Evolutionary conservation across 768 basidiomycete species (phyloP), one percentile per base, ranked within the genome.

Genomic region (Mrakia frigida): DNA sequence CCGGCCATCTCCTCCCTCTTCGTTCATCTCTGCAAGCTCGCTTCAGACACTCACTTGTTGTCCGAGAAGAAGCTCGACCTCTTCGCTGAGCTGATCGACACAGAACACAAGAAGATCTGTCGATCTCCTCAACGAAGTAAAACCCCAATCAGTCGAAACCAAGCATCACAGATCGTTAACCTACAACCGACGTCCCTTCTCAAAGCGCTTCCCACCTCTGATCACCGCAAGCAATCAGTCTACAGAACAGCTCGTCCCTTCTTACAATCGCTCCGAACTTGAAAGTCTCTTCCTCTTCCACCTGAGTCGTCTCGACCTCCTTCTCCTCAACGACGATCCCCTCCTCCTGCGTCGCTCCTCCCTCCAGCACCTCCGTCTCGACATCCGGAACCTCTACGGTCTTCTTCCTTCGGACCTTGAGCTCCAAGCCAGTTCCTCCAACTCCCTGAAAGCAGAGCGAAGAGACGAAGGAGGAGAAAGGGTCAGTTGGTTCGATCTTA

Each of bases 231-330:
- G 73, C 56, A 33, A 78, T 63, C 18, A 78, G 60, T 65, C 77
- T 53, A 25, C 43, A 50, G 67, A 78, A 78, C 35, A 78, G 73
- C 77, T 78, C 77, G 69, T 78, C 77, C 25, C 77, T 53, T 23
- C 77, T 50, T 2, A 74, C 46, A 33, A 78, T 68, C 1, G 53
- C 77, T 28, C 73, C 72, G 33, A 78, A 78, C 53, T 39, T 11
- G 37, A 43, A 78, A 9, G 67, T 37, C 28, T 70, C 77, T n/a
- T 69, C 50, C 31, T 46, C 56, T 5, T 35, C 74, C 37, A 39
- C 65, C 37, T 68, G 63, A 21, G 21, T 31, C 33, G 63, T 65
- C 21, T 31, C 31, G 5, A 33, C 7, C 33, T 65, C 63, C 28
- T 28, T 63, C 61, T n/a, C 14, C 61, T 33, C 28, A 28, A 65